These are phyloP conservation scores for Serendipita sp. DNA, from an alignment of 768 basidiomycete genomes.

Conservation along the genomic window DNA sequence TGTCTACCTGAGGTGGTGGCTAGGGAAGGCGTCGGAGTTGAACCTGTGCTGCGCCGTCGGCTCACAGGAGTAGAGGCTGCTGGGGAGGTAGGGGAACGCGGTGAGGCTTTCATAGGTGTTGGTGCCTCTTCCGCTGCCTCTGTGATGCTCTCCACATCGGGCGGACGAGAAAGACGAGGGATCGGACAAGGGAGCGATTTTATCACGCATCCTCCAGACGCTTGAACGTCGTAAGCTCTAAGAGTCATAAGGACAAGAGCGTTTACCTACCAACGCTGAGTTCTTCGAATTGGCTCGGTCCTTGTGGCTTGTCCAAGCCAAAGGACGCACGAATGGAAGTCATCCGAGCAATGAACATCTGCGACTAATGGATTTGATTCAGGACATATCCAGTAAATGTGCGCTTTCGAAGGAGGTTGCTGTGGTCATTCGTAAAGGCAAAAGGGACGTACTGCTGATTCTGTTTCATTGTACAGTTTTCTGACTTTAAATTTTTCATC, in stretches of 20 bases:
- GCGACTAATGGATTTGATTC: not conserved
- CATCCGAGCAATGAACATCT: not conserved
- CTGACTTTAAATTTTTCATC: slow-evolving; percentile 64
- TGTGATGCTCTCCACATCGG: slow-evolving; percentile 4
- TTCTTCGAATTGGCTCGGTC: slow-evolving; percentile 1
- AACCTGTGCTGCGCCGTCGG: slow-evolving; percentile 2
- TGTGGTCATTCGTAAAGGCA: too few relatives aligned
- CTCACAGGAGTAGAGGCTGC: not conserved
- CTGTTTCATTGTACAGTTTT: slow-evolving; percentile 56
- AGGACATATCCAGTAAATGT: not conserved
- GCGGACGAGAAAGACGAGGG: not conserved
- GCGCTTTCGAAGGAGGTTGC: not conserved
- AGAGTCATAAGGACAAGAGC: not conserved
- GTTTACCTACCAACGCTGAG: not conserved
- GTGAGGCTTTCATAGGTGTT: not conserved
- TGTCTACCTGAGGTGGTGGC: not conserved
- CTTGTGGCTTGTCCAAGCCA: not conserved
- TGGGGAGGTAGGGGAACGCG: not conserved
- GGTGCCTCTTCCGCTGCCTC: slow-evolving; percentile 1
- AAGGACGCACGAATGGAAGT: not conserved
- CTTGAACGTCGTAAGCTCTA: not conserved
- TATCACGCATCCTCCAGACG: not conserved
- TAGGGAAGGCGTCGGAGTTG: not conserved
- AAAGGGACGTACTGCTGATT: slow-evolving; percentile 41
- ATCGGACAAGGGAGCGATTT: not conserved